A percentile compares a stretch with the other conserved stretches of the same genome.
phyloP scores from a whole-genome alignment of 768 basidiomycete genomes.

The Kwoniella heveanensis region DNA sequence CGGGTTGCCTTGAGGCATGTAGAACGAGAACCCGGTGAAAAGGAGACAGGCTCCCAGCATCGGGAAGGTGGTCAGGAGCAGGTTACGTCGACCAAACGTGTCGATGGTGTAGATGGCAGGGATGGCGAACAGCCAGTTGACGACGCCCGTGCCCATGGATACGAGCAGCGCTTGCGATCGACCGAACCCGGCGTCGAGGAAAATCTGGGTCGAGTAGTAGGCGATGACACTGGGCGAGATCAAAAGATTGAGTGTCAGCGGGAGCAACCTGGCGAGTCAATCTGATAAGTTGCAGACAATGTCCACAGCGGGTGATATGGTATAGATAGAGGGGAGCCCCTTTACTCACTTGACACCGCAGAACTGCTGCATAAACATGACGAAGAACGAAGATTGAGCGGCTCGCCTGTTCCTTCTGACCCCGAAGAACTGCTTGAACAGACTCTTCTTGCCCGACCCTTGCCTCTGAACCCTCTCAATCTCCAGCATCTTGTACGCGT shows the following conservation, averaged over 20 bases:
- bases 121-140: conserved; percentile 41
- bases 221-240: conserved; percentile 52
- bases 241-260: conserved; percentile 1
- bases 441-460: conserved; percentile 2
- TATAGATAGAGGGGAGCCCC: no score
- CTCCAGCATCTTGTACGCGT: conserved; percentile 48
- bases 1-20: conserved; percentile 3
- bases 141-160: conserved; percentile 51
- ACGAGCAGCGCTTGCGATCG: conserved; percentile 44
- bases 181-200: conserved; percentile 54
- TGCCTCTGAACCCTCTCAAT: conserved; percentile 25
- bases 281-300: no score
- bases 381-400: conserved; percentile 54
- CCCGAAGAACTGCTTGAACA: conserved; percentile 57
- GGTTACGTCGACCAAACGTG: conserved; percentile 74
- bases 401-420: conserved; percentile 57
- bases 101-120: conserved; percentile 58
- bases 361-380: conserved; percentile 57
- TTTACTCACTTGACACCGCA: conserved; percentile 48
- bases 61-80: conserved; percentile 78
- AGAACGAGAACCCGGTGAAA: conserved; percentile 21
- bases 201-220: conserved; percentile 59
- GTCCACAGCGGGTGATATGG: no score
- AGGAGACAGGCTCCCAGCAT: conserved; percentile 68
- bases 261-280: no score